These are phyloP conservation scores for Annulohypoxylon moriforme DNA, from an alignment of 495 filamentous ascomycete genomes.

Conservation along the genomic window DNA sequence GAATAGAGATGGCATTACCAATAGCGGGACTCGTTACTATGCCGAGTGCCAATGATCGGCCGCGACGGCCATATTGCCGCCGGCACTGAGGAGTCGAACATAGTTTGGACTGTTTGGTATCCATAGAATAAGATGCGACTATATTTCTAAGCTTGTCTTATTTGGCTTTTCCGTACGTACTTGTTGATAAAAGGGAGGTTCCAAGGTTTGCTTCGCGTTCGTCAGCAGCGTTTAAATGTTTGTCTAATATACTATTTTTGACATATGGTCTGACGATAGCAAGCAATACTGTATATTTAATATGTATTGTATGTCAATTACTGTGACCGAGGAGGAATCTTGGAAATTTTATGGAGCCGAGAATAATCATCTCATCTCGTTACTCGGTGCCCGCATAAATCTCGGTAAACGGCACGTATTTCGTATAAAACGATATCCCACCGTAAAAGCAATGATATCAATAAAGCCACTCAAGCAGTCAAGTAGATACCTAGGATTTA, in stretches of 20 bases:
- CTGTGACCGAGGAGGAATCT: not conserved
- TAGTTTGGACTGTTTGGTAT: not conserved
- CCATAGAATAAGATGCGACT: conserved; percentile 4
- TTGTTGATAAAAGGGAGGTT: not conserved
- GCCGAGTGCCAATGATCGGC: conserved; percentile 37
- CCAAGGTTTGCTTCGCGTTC: conserved; percentile 20
- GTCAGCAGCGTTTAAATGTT: conserved; percentile 24
- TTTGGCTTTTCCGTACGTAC: conserved; percentile 17
- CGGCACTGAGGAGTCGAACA: conserved; percentile 27
- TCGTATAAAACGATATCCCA: conserved; percentile 8
- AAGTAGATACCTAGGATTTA: not conserved
- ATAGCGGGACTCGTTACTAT: conserved; percentile 36
- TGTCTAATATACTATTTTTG: conserved; percentile 22
- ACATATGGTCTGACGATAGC: conserved; percentile 16
- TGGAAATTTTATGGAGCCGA: not conserved
- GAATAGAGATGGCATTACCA: conserved; percentile 33
- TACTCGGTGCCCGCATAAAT: conserved; percentile 26
- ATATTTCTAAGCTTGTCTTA: not conserved
- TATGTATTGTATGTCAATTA: not conserved
- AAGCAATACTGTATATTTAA: conserved; percentile 12
- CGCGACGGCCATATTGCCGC: conserved; percentile 36
- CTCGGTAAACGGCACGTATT: conserved; percentile 5
- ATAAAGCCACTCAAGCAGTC: not conserved
- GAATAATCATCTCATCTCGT: not conserved
- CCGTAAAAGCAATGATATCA: not conserved